A percentile compares a stretch with the other conserved stretches of the same genome.
These are phyloP conservation scores for Selenicereus undatus DNA, from an alignment of 148 eudicot genomes.

Conservation along the genomic window DNA sequence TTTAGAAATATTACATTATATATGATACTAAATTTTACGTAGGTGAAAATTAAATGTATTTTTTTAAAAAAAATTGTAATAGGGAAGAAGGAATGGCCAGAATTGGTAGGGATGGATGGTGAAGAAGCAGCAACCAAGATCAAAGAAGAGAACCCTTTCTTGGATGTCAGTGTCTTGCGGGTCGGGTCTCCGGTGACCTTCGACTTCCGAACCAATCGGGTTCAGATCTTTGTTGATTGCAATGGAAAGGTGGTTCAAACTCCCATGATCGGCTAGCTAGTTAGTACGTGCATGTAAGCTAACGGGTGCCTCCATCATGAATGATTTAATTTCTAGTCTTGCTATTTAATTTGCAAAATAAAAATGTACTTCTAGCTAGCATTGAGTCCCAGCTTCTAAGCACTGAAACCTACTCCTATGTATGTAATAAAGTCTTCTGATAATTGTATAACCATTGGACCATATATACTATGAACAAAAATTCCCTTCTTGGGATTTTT, in stretches of 20 bases:
- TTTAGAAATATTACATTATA: too few species aligned
- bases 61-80: neutral
- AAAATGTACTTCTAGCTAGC: too few species aligned
- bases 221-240: neutral
- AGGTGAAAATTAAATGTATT: neutral
- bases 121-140: neutral
- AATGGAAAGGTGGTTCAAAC: neutral
- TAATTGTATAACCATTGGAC: too few species aligned
- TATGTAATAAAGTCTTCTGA: neutral
- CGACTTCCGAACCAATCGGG: neutral
- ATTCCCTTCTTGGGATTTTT: too few species aligned
- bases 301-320: too few species aligned
- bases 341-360: too few species aligned
- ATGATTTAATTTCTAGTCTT: too few species aligned
- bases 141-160: neutral
- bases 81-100: constrained; percentile 1
- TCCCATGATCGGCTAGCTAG: neutral
- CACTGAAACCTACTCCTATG: too few species aligned
- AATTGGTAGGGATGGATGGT: neutral
- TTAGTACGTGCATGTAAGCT: too few species aligned
- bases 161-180: neutral
- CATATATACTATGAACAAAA: neutral
- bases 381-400: too few species aligned
- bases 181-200: neutral
- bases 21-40: too few species aligned